A percentile compares a stretch with the other conserved stretches of the same genome.
These are phyloP conservation scores for Ramalina peruviana DNA, from an alignment of 495 filamentous ascomycete genomes.

Conservation along the genomic window DNA sequence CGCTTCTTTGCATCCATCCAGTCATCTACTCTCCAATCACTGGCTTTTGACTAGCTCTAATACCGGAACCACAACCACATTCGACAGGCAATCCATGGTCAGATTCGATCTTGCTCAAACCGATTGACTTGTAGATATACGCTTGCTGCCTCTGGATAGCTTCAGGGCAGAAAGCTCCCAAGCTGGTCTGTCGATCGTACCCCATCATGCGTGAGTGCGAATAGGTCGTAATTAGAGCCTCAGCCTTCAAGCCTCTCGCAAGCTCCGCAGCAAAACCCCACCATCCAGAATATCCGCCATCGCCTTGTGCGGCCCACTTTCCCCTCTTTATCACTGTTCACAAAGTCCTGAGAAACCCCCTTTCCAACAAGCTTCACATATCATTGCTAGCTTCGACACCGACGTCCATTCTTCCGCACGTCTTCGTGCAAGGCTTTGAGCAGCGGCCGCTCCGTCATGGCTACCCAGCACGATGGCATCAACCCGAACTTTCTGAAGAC, in stretches of 20 bases:
- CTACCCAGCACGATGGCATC: conserved; percentile 26
- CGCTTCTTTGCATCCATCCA: too few relatives aligned
- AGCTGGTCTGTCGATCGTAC: background rate
- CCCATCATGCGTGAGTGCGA: background rate
- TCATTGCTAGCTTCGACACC: background rate
- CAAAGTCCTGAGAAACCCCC: background rate
- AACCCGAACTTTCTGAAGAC: conserved; percentile 41
- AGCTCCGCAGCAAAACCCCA: background rate
- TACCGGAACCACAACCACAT: too few relatives aligned
- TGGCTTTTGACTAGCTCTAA: too few relatives aligned
- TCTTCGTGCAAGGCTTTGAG: background rate
- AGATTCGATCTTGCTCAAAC: too few relatives aligned
- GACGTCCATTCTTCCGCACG: background rate
- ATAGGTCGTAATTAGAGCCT: background rate
- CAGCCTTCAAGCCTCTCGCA: background rate
- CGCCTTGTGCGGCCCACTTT: background rate
- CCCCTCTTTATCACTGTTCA: background rate
- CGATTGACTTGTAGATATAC: too few relatives aligned
- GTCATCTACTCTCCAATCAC: too few relatives aligned
- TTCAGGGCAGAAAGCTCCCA: background rate
- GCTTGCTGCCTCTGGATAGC: too few relatives aligned
- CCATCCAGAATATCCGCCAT: background rate
- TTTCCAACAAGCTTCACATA: background rate
- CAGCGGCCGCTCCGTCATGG: conserved; percentile 1
- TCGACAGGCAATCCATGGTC: too few relatives aligned